Evolutionary conservation across 2,329 filamentous ascomycete genomes (phyloP).

Genomic region (Phaeosphaeria sp.): DNA sequence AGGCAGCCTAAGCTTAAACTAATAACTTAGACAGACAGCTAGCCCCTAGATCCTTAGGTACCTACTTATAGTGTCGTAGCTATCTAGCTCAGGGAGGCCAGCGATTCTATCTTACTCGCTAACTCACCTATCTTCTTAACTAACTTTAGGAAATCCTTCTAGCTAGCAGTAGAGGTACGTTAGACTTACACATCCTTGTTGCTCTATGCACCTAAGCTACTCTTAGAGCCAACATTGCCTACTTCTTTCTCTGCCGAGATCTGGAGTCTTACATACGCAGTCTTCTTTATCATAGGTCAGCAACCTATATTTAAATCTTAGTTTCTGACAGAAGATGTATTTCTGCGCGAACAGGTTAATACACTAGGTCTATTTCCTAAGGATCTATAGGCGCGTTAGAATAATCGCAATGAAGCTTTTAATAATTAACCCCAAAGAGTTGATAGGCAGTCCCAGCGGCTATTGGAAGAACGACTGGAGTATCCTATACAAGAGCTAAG

Average conservation of each 20-base stretch:
- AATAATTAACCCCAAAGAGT: constrained; percentile 11
- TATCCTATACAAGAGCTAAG: constrained; percentile 9
- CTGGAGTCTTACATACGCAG: constrained; percentile 11
- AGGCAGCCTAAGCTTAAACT: constrained; percentile 8
- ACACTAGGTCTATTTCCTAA: constrained; percentile 8
- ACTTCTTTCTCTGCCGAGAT: constrained; percentile 12
- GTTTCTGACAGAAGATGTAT: constrained; percentile 4
- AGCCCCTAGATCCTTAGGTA: constrained; percentile 15
- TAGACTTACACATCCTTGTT: no score
- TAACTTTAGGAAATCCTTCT: constrained; percentile 17
- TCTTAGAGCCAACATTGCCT: constrained; percentile 1
- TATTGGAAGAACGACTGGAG: constrained; percentile 13
- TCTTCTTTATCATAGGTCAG: constrained; percentile 10
- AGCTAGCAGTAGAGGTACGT: constrained; percentile 7
- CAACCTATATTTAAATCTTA: constrained; percentile 6
- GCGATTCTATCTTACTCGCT: constrained; percentile 7
- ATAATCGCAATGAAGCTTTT: constrained; percentile 4
- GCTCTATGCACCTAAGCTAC: constrained; percentile 4
- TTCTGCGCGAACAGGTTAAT: constrained; percentile 11
- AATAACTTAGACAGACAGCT: constrained; percentile 8
- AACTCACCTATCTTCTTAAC: constrained; percentile 11
- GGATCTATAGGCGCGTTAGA: constrained; percentile 9
- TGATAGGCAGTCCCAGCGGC: constrained; percentile 5
- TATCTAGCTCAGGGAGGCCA: constrained; percentile 10
- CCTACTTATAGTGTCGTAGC: constrained; percentile 14